Evolutionary conservation across 352 stramenopile genomes (phyloP).

Genomic region (Globisporangium solare): DNA sequence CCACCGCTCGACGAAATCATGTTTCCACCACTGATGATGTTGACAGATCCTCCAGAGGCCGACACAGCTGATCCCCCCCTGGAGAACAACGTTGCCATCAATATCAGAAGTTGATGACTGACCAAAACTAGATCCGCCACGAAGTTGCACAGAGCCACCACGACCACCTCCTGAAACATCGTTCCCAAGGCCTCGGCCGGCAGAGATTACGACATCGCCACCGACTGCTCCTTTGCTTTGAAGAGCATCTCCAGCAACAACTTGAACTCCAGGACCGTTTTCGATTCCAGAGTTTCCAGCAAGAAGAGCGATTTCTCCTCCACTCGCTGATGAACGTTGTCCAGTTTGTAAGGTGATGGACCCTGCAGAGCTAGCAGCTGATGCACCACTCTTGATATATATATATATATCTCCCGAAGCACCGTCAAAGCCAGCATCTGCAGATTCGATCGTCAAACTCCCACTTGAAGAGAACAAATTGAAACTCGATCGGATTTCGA

Average conservation of each 20-base stretch:
- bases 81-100: constrained; percentile 33
- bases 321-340: constrained; percentile 25
- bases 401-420: constrained; percentile 34
- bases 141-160: constrained; percentile 35
- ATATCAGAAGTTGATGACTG: constrained; percentile 29
- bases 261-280: constrained; percentile 30
- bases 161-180: constrained; percentile 35
- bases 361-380: constrained; percentile 26
- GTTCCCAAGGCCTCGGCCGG: constrained; percentile 30
- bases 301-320: constrained; percentile 32
- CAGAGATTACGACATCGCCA: constrained; percentile 30
- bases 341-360: constrained; percentile 47
- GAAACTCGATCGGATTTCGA: constrained; percentile 38
- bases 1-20: constrained; percentile 41
- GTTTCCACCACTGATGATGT: constrained; percentile 41
- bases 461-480: constrained; percentile 37
- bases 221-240: constrained; percentile 31
- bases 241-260: constrained; percentile 36
- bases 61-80: constrained; percentile 32
- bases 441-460: constrained; percentile 32
- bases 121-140: constrained; percentile 44
- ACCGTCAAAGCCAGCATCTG: constrained; percentile 29
- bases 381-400: constrained; percentile 34
- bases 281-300: constrained; percentile 29
- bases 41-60: constrained; percentile 40